Conservation (phyloP, 2,329 filamentous ascomycete genomes). For the Sarocladium strictum region DNA sequence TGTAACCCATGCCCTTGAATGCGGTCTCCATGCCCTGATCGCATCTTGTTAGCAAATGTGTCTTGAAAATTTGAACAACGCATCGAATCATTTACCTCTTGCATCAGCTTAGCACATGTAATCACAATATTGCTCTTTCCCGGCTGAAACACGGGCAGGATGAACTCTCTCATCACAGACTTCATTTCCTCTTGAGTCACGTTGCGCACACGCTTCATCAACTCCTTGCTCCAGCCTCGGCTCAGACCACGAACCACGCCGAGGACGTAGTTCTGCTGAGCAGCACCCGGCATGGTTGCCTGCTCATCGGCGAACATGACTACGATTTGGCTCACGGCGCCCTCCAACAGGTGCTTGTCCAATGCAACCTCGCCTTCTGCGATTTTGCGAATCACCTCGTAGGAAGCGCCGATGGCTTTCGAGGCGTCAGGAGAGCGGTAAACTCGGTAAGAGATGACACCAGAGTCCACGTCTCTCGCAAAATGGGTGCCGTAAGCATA, state of each 20-base stretch:
- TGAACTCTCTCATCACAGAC: conserved; percentile 63
- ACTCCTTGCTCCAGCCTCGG: conserved; percentile 69
- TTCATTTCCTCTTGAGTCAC: conserved; percentile 75
- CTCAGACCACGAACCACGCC: conserved; percentile 72
- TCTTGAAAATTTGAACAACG: background rate
- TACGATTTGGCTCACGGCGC: conserved; percentile 85
- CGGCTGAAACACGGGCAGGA: conserved; percentile 75
- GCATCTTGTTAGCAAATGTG: conserved; percentile 11
- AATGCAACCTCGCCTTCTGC: conserved; percentile 66
- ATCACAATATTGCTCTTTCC: conserved; percentile 79
- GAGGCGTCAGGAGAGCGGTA: conserved; percentile 86
- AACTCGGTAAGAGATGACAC: conserved; percentile 75
- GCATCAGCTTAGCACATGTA: conserved; percentile 80
- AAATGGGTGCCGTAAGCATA: conserved; percentile 88
- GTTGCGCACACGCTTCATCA: conserved; percentile 70
- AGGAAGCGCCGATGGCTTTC: conserved; percentile 76
- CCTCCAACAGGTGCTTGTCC: conserved; percentile 78
- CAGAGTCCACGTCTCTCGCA: conserved; percentile 68
- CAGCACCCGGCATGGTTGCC: conserved; percentile 75
- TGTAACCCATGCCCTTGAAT: conserved; percentile 72
- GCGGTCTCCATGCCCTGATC: conserved; percentile 66
- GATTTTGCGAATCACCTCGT: conserved; percentile 67
- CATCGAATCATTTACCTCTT: conserved; percentile 53
- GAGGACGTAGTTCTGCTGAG: conserved; percentile 75
- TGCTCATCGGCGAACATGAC: conserved; percentile 83